Evolutionary conservation across 805 yeast genomes (phyloP), one percentile per base, ranked within the genome.

Genomic region (Teunomyces kruisii): DNA sequence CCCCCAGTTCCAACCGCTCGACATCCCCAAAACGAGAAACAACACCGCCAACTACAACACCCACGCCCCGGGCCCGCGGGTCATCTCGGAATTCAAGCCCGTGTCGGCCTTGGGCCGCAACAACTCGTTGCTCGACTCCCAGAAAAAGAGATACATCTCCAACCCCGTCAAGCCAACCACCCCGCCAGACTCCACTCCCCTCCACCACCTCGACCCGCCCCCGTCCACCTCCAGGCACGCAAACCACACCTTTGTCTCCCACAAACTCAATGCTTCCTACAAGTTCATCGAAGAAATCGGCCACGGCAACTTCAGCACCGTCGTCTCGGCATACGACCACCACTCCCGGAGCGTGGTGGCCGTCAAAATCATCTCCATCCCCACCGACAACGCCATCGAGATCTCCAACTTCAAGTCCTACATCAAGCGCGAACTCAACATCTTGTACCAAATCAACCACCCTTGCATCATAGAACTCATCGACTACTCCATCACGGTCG

Each of bases 401-500:
- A 42, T 61, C 30, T 45, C 56, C 46, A 59, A 65, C 55, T 62
- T 70, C 61, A 59, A 65, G 50, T 56, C 65, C 32, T 69, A 64
- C 62, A 52, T 77, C 68, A 37, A 62, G 53, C 31, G 98, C 49
- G 99, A 94, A 59, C 59, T 90, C 19, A 82, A 79, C 17, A 79
- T 90, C 6, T 68, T 92, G 47, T 66, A 68, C 43, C 62, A 68
- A 9, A 44, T 63, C 19, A 50, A 84, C 10, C 94, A 88, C 60
- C 95, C 96, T 1, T 80, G 86, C 40, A 75, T 91, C 10, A 80
- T 88, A 16, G 65, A 72, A 38, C 66, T 91, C 9, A 55, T 83
- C 24, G 90, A 86, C 31, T 72, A 73, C 44, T 61, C 67, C 31
- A 63, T 72, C 12, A 62, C 62, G 13, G 51, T 72, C 17, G 42